Conservation (phyloP, 768 basidiomycete species). For the Tylopilus cervinicoccineus region DNA sequence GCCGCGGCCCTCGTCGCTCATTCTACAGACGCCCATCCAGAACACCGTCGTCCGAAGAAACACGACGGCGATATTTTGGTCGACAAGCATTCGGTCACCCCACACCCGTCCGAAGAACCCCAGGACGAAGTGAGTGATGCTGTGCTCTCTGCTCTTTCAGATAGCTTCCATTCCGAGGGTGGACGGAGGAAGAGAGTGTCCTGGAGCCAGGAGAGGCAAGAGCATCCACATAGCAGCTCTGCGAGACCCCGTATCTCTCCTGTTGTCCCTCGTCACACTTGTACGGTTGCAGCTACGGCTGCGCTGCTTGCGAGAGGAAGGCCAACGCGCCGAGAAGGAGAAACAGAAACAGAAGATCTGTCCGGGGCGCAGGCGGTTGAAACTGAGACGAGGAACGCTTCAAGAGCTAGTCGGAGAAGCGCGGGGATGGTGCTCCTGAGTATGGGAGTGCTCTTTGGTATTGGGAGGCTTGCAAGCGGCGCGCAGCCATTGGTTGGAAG, state of each 20-base stretch:
- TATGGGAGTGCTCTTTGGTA: constrained; percentile 67
- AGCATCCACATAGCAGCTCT: constrained; percentile 39
- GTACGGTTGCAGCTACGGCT: neutral
- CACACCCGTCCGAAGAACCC: constrained; percentile 20
- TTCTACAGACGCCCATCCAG: constrained; percentile 47
- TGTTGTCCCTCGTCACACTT: constrained; percentile 33
- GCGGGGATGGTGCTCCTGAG: constrained; percentile 82
- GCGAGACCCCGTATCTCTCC: constrained; percentile 35
- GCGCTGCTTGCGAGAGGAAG: constrained; percentile 41
- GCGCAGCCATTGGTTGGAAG: constrained; percentile 25
- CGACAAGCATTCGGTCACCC: constrained; percentile 16
- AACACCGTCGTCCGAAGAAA: constrained; percentile 31
- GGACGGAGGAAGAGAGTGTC: constrained; percentile 56
- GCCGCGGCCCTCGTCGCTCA: constrained; percentile 68
- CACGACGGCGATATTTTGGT: constrained; percentile 20
- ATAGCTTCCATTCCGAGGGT: constrained; percentile 76
- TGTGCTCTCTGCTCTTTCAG: constrained; percentile 54
- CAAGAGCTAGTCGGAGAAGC: constrained; percentile 65
- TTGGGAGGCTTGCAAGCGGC: constrained; percentile 47
- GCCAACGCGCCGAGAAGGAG: constrained; percentile 38
- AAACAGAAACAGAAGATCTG: constrained; percentile 25
- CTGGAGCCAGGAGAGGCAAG: constrained; percentile 71
- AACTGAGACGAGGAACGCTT: constrained; percentile 34
- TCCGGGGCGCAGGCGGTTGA: constrained; percentile 23
- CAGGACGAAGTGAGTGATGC: constrained; percentile 50